A percentile compares a stretch with the other conserved stretches of the same genome.
Conservation (phyloP, 768 basidiomycete species). For the Kwoniella sp. region DNA sequence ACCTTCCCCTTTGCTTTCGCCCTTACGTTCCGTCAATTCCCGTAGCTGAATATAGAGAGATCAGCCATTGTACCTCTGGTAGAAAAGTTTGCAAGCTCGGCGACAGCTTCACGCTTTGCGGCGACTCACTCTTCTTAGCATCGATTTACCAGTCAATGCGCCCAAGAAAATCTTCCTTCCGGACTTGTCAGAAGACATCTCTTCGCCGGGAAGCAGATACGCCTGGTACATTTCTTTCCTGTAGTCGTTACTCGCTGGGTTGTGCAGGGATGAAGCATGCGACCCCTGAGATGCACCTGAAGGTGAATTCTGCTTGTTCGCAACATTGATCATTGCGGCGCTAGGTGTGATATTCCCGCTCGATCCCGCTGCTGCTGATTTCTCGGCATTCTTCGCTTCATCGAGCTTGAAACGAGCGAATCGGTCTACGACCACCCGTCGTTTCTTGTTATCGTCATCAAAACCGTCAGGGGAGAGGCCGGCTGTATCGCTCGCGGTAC, state of each 20-base stretch:
- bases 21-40: constrained; percentile 40
- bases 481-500: not conserved
- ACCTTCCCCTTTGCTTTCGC: constrained; percentile 29
- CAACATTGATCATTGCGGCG: not conserved
- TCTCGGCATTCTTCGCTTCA: constrained; percentile 46
- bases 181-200: constrained; percentile 40
- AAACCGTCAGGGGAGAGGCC: not conserved
- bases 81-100: no score
- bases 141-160: constrained; percentile 41
- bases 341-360: constrained; percentile 16
- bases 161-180: constrained; percentile 46
- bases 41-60: constrained; percentile 26
- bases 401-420: constrained; percentile 51
- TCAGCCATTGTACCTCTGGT: no score
- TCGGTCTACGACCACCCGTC: constrained; percentile 49
- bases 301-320: not conserved
- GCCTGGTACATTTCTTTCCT: constrained; percentile 37
- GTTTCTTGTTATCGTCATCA: constrained; percentile 37
- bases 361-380: constrained; percentile 35
- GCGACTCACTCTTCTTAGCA: constrained; percentile 48
- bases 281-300: not conserved
- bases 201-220: constrained; percentile 43
- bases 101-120: no score
- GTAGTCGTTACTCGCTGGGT: constrained; percentile 24
- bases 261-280: not conserved